Base-by-base conservation (phyloP, 495 filamentous ascomycete species). In the Talaromyces thailandensis region DNA sequence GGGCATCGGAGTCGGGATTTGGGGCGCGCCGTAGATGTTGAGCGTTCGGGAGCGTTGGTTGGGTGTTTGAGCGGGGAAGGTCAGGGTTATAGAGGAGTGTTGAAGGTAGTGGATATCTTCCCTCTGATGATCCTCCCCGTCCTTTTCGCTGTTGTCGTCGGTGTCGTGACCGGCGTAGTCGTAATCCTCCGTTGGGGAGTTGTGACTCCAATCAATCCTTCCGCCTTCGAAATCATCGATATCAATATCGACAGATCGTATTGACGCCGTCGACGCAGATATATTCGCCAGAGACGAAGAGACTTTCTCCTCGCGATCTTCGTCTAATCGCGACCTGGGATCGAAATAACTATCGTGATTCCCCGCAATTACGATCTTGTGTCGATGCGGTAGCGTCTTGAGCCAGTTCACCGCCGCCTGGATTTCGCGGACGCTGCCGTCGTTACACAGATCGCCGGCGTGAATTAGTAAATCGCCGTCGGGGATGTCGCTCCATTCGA, bases 331-430 rank as follows among this genome's bases (percentile, higher is more conserved):
- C 6, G 79, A 81, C 5, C 78, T 71, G 21, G 72, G 66, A 67
- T 97, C 93, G 59, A 96, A 87, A 73, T 84, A 93, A 66, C 82
- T 83, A 67, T 96, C 93, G 71, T 96, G 92, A 70, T 96, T 96
- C n/a, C 93, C 93, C 62, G 85, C 82, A 63, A 97, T 88, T 40
- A 91, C 82, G 56, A 97, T 82, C 72, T 96, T 96, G 64, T 92
- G 79, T 32, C 74, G 72, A 67, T 96, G 91, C 1, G 88, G 86
- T 2, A 92, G 79, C 23, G 75, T 77, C 26, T 75, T 74, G 4
- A 97, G 79, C 93, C 93, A 97, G 72, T 93, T 84, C 23, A 96
- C 72, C 65, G 89, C 84, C 31, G 76, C 80, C 77, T 92, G 88
- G 50, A 98, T 87, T 56, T 90, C 86, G 9, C 79, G 76, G 4